phyloP scores from a whole-genome alignment of 2,329 filamentous ascomycete genomes.

The Paraconiothyrium sp. region DNA sequence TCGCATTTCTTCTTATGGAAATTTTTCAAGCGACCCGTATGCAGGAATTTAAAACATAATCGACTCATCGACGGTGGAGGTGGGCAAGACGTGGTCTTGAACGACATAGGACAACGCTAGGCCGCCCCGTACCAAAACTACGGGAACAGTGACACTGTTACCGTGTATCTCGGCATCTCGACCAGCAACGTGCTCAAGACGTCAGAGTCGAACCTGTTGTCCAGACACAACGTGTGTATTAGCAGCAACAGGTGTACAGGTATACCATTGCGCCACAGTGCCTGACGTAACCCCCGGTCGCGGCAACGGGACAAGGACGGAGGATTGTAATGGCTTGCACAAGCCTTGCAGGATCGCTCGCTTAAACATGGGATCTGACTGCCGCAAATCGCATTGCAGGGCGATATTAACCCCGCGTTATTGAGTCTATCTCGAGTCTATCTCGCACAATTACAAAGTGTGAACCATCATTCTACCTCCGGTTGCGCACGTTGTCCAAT shows the following conservation, averaged over 20 bases:
- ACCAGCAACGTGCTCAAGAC: too few relatives aligned
- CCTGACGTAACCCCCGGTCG: constrained; percentile 6
- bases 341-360: constrained; percentile 7
- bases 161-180: too few relatives aligned
- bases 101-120: too few relatives aligned
- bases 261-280: neutral
- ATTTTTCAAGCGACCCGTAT: too few relatives aligned
- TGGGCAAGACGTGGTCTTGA: too few relatives aligned
- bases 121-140: too few relatives aligned
- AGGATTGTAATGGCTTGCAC: constrained; percentile 3
- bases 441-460: neutral
- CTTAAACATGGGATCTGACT: neutral
- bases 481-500: neutral
- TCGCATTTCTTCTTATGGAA: neutral
- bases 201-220: too few relatives aligned
- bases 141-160: too few relatives aligned
- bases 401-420: neutral
- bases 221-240: neutral
- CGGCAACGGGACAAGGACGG: constrained; percentile 3
- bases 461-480: neutral
- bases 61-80: too few relatives aligned
- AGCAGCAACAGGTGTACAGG: neutral
- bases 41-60: too few relatives aligned
- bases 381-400: neutral
- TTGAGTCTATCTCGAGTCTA: neutral